Base-by-base conservation (phyloP, 345 rosid genomes). In the Noccaea caerulescens region DNA sequence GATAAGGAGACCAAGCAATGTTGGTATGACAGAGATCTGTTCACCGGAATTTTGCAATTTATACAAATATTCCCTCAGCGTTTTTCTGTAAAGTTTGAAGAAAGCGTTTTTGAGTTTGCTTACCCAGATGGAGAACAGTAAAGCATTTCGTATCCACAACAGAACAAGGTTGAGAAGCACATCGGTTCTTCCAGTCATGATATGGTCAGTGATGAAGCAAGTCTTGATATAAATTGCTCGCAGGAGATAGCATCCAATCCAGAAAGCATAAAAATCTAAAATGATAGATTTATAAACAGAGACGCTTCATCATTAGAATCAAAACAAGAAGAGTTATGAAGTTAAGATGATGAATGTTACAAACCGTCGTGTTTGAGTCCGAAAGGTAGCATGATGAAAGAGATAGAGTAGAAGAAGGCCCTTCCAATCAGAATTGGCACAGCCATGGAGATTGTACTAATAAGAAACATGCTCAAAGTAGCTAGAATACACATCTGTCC, bases 91-190 rank as follows among this genome's bases (percentile, higher is more conserved):
- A 30, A 7, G 45, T 4, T 36, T 27, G 30, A 2, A 27, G 37
- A 18, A 47, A 16, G 30, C 7, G 11, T 30, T 14, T n/a, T 47
- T 63, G 42, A 45, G 54, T 63, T 20, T 51, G 45, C 43, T 42
- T 72, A 72, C 76, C 69, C 76, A 72, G 46, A 72, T 63, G 32
- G 32, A 34, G 69, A 50, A 14, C 43, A 63, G 11, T 34, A 69
- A 27, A 2, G 41, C 20, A 3, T 43, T 69, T 54, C 65, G 53
- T 33, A 45, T 43, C 66, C 66, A 47, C 58, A 65, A 23, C 66
- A 58, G 23, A 47, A 58, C 30, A 43, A 57, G 37, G 46, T 20
- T 42, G 20, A 58, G 64, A 57, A 69, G 56, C 18, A 46, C 20
- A 34, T 16, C 55, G 13, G 37, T 27, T 23, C 58, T 69, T 69